phyloP scores from a whole-genome alignment of 352 stramenopile species.

The Aphanomyces invadans region DNA sequence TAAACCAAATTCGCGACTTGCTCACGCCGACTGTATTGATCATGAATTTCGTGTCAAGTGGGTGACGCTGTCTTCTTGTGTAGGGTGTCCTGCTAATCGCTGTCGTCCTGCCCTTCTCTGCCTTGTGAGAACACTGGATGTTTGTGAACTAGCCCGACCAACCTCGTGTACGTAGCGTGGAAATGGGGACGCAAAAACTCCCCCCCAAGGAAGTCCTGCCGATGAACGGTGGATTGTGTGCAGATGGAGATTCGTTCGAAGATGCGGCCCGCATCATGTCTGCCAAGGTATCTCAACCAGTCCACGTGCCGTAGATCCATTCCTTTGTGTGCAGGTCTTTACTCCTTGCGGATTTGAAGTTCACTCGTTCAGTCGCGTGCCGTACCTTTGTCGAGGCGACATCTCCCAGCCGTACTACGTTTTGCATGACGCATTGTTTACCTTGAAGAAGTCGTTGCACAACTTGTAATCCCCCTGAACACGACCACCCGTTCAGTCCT shows the following conservation, averaged over 20 bases:
- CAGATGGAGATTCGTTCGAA: constrained; percentile 60
- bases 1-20: constrained; percentile 63
- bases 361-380: constrained; percentile 67
- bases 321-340: constrained; percentile 2
- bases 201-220: constrained; percentile 51
- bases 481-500: no score
- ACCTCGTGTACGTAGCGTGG: constrained; percentile 30
- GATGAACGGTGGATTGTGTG: constrained; percentile 57
- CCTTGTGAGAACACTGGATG: constrained; percentile 32
- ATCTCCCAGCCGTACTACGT: constrained; percentile 77
- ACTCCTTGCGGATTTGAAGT: constrained; percentile 60
- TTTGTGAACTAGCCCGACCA: not conserved
- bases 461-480: not conserved
- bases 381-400: constrained; percentile 74
- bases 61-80: not conserved
- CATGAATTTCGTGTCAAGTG: not conserved
- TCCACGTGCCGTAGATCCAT: no score
- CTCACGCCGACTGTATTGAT: constrained; percentile 48
- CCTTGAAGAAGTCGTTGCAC: constrained; percentile 37
- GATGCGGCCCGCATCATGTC: constrained; percentile 46
- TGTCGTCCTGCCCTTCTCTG: constrained; percentile 71
- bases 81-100: constrained; percentile 67
- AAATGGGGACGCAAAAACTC: constrained; percentile 59
- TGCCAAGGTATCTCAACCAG: constrained; percentile 57
- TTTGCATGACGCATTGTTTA: constrained; percentile 78